These are phyloP conservation scores for Xylaria sp. DNA, from an alignment of 2,329 filamentous ascomycete genomes.

Conservation along the genomic window DNA sequence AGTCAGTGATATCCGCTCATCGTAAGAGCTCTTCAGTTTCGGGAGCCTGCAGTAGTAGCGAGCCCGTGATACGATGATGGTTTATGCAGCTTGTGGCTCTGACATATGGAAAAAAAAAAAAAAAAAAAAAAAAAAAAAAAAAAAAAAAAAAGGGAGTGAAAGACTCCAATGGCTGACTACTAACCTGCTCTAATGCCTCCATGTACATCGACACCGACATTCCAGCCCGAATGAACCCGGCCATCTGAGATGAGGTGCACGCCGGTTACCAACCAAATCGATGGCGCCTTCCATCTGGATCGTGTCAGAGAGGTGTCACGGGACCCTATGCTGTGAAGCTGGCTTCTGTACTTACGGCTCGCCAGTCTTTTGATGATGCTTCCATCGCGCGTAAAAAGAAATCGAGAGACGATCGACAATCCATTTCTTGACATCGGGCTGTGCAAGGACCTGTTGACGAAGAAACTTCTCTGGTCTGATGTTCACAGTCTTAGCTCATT, in stretches of 20 bases:
- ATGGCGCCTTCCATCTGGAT: constrained; percentile 30
- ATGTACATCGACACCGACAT: constrained; percentile 12
- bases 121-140: background rate
- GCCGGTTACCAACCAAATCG: constrained; percentile 29
- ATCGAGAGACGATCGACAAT: constrained; percentile 29
- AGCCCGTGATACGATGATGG: background rate
- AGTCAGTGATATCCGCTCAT: background rate
- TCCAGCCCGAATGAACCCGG: constrained; percentile 31
- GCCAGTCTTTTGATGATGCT: constrained; percentile 27
- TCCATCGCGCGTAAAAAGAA: constrained; percentile 28
- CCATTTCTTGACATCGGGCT: constrained; percentile 34
- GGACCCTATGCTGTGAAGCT: background rate
- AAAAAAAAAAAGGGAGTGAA: background rate
- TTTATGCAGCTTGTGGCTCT: background rate
- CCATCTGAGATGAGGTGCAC: constrained; percentile 30
- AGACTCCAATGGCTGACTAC: background rate
- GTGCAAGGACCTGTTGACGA: constrained; percentile 30
- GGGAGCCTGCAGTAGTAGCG: background rate
- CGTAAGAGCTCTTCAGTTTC: background rate
- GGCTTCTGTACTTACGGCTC: constrained; percentile 18
- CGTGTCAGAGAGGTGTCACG: background rate
- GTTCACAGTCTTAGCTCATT: background rate
- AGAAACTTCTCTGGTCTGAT: constrained; percentile 28
- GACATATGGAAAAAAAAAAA: background rate
- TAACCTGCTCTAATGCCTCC: constrained; percentile 15